Base-by-base conservation (phyloP, 176 grass and related monocot species). In the Chrysopogon serrulatus region DNA sequence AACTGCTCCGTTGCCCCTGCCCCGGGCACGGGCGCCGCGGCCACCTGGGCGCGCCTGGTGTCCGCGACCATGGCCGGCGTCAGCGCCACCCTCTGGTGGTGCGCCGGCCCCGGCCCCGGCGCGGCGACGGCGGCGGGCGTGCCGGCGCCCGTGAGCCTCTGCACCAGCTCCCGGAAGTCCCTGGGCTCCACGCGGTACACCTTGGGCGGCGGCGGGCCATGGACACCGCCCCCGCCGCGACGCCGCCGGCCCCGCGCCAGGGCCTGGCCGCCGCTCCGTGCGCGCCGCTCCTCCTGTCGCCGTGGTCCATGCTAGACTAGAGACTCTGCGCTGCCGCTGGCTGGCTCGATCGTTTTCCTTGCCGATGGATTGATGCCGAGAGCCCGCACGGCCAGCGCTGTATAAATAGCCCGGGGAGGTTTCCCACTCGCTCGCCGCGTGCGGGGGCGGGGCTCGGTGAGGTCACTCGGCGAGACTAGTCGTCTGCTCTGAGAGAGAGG, bases 81-180 rank as follows among this genome's bases (percentile, higher is more conserved):
- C 19, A 10, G 21, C 45, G 65, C 2, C 45, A 3, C 24, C 28
- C 59, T 33, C 43, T 35, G 62, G 12, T 15, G 59, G n/a, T n/a
- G n/a, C n/a, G n/a, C n/a, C n/a, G n/a, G n/a, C 27, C 26, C 27
- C 60, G 70, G 43, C 15, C 41, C 16, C 42, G 42, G 70, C 12
- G 70, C 24, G 27, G 45, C 57, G 64, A 0, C 45, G 57, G 1
- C 54, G n/a, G 75, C 30, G 18, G 47, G 15, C 33, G 83, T 1
- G 44, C 40, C 76, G 1, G 90, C 83, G 8, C 90, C 90, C 16
- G 90, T 92, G 74, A 92, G 90, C 82, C 78, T 65, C 90, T 92
- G 90, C 86, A 92, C 90, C 65, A 92, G 86, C 66, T 86, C 78
- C 21, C 90, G 86, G 79, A 92, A 92, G 47, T 82, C 79, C 83